Conservation (phyloP, 2,329 filamentous ascomycete genomes). For the Sclerotinia trifoliorum region DNA sequence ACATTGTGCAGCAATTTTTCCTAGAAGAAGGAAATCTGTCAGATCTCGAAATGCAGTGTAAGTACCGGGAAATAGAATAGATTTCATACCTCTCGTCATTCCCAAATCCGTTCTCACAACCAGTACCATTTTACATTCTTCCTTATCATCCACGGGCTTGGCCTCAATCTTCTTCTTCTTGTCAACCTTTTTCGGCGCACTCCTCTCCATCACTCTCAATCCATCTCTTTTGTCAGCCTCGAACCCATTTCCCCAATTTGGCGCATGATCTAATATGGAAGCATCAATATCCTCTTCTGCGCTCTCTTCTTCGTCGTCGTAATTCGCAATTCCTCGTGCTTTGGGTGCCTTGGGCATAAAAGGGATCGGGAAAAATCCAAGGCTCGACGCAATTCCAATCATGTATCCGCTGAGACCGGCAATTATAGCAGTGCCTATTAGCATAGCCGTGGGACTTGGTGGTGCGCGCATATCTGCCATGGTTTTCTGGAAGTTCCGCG, state of each 20-base stretch:
- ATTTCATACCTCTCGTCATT: conserved; percentile 84
- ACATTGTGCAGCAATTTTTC: conserved; percentile 95
- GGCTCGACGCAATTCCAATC: conserved; percentile 67
- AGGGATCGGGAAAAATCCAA: conserved; percentile 69
- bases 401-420: conserved; percentile 76
- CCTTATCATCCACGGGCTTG: conserved; percentile 46
- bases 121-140: conserved; percentile 93
- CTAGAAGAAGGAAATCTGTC: conserved; percentile 47
- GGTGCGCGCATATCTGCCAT: conserved; percentile 37
- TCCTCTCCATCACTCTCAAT: conserved; percentile 41
- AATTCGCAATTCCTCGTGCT: conserved; percentile 51
- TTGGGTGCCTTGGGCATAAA: conserved; percentile 39
- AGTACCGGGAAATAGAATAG: conserved; percentile 20
- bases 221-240: conserved; percentile 61
- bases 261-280: conserved; percentile 61
- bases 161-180: conserved; percentile 32
- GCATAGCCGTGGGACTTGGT: conserved; percentile 48
- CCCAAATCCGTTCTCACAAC: conserved; percentile 91
- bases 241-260: conserved; percentile 63
- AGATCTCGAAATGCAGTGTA: not conserved
- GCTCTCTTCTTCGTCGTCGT: conserved; percentile 62
- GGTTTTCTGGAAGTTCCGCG: not conserved
- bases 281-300: conserved; percentile 66
- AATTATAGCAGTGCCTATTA: conserved; percentile 72
- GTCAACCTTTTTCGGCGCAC: conserved; percentile 42